A percentile compares a stretch with the other conserved stretches of the same genome.
Conservation (phyloP, 495 filamentous ascomycete species). For the Penicillium maclennaniae region DNA sequence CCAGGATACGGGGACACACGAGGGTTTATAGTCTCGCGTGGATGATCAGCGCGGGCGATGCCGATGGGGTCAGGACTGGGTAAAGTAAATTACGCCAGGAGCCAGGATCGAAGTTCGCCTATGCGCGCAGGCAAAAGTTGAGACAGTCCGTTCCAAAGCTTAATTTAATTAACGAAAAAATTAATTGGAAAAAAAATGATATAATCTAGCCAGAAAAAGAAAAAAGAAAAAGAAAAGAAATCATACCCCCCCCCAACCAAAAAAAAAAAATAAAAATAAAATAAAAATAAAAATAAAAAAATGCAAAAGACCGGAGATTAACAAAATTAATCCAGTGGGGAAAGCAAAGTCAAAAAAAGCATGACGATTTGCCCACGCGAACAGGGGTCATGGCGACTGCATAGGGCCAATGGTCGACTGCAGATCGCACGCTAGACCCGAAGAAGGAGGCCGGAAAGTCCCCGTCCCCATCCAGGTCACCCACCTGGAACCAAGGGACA, state of each 20-base stretch:
- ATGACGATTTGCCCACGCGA: constrained; percentile 27
- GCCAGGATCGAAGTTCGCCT: neutral
- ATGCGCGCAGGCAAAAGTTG: constrained; percentile 14
- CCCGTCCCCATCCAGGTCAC: constrained; percentile 19
- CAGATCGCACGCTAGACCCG: constrained; percentile 14
- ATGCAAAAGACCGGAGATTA: too few species aligned
- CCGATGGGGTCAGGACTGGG: constrained; percentile 4
- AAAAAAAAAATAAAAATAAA: too few species aligned
- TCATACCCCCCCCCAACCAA: too few species aligned
- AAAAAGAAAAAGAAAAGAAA: too few species aligned
- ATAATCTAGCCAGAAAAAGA: too few species aligned
- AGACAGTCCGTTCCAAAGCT: constrained; percentile 42
- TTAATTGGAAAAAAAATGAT: too few species aligned
- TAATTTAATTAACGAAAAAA: constrained; percentile 27
- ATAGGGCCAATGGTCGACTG: neutral
- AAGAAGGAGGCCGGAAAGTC: constrained; percentile 27
- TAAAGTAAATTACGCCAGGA: constrained; percentile 8
- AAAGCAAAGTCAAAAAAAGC: neutral
- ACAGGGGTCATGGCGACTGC: neutral
- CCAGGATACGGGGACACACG: constrained; percentile 12
- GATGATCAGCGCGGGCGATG: constrained; percentile 27
- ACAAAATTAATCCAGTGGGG: constrained; percentile 24
- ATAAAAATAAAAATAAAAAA: too few species aligned
- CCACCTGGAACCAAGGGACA: neutral
- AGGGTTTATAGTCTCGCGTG: constrained; percentile 29